phyloP scores from a whole-genome alignment of 768 basidiomycete genomes.

The Boletus barrowsii region DNA sequence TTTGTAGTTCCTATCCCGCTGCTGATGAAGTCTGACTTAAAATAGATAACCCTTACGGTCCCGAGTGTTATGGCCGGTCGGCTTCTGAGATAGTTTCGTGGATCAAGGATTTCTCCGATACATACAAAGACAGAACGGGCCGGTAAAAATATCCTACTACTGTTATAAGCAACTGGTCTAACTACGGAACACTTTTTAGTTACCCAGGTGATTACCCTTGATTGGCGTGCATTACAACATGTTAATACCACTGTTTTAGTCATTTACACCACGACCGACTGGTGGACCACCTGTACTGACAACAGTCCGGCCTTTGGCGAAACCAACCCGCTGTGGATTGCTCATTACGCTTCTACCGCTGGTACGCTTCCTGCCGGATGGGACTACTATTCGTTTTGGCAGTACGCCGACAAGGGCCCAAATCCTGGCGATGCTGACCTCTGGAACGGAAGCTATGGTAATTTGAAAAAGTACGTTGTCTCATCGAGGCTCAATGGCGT shows the following conservation, averaged over 20 bases:
- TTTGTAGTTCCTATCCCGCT: constrained; percentile 22
- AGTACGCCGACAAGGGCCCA: constrained; percentile 51
- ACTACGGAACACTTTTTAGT: constrained; percentile 19
- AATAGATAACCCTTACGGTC: constrained; percentile 50
- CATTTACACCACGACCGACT: constrained; percentile 62
- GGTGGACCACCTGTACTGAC: constrained; percentile 69
- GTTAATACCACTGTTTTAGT: constrained; percentile 29
- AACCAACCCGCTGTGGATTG: constrained; percentile 59
- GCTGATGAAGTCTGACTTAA: neutral
- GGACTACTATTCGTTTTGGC: constrained; percentile 56
- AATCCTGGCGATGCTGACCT: constrained; percentile 57
- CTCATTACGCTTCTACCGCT: constrained; percentile 46
- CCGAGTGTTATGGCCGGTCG: constrained; percentile 52
- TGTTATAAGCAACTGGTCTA: neutral
- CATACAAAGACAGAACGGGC: constrained; percentile 47
- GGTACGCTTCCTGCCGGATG: constrained; percentile 62
- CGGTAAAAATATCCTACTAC: constrained; percentile 32
- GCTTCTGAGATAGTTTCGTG: constrained; percentile 58
- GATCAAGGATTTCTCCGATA: constrained; percentile 60
- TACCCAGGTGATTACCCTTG: constrained; percentile 35
- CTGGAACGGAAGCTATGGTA: constrained; percentile 51
- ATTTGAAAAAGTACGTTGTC: constrained; percentile 36
- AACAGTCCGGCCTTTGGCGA: constrained; percentile 51
- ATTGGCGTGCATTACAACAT: neutral
- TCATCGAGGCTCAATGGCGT: neutral